A percentile compares a stretch with the other conserved stretches of the same genome.
Evolutionary conservation across 164 flowering plant species (phyloP).

Genomic region (Liriodendron chinense): DNA sequence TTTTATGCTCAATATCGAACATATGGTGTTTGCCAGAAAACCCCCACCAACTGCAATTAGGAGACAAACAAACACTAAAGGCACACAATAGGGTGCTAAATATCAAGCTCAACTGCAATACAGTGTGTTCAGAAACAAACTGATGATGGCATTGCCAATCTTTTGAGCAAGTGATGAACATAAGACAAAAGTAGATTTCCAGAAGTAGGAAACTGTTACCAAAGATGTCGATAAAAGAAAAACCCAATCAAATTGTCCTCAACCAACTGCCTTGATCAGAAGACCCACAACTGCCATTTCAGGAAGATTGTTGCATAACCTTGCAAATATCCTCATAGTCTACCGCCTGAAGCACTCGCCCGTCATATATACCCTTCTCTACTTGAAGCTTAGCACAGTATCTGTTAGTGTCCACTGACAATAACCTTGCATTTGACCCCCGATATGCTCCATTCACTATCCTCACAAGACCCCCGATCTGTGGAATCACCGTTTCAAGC

Average conservation of each 20-base stretch:
- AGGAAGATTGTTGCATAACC: conserved; percentile 17
- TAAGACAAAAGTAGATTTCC: neutral
- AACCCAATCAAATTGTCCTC: neutral
- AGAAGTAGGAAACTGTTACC: neutral
- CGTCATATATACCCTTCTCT: conserved; percentile 84
- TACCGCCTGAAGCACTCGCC: conserved; percentile 66
- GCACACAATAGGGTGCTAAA: too few relatives aligned
- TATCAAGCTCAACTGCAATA: too few relatives aligned
- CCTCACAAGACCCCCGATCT: conserved; percentile 71
- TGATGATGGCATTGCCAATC: too few relatives aligned
- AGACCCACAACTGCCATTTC: neutral
- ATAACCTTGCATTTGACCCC: conserved; percentile 69
- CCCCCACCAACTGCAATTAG: too few relatives aligned
- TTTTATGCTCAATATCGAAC: too few relatives aligned
- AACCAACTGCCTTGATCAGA: neutral
- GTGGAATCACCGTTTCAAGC: conserved; percentile 90
- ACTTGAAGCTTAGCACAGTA: conserved; percentile 80
- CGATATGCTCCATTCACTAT: conserved; percentile 93
- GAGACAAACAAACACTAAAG: too few relatives aligned
- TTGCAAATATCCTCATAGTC: conserved; percentile 91
- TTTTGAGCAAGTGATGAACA: too few relatives aligned
- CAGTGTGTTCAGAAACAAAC: too few relatives aligned
- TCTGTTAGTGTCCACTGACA: conserved; percentile 58
- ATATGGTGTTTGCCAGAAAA: too few relatives aligned
- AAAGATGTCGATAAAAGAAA: neutral